These are phyloP conservation scores for Laguncularia racemosa DNA, from an alignment of 345 rosid species.

Conservation along the genomic window DNA sequence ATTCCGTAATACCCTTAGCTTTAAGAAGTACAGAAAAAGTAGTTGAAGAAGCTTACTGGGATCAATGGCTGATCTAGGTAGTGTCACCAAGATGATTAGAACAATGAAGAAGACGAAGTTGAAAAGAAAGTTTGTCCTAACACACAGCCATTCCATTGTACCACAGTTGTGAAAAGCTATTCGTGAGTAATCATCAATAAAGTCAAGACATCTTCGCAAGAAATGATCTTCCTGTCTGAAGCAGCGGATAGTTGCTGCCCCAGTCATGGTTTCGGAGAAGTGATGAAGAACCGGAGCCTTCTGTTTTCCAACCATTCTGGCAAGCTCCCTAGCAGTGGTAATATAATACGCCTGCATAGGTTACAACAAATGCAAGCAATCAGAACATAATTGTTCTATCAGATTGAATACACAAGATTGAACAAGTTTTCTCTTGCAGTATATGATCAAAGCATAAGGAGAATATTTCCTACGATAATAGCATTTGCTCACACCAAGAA, in stretches of 20 bases:
- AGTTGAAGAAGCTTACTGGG: constrained; percentile 46
- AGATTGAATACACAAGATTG: background rate
- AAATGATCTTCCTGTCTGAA: constrained; percentile 66
- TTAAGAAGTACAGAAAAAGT: background rate
- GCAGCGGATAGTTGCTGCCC: constrained; percentile 67
- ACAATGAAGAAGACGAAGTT: constrained; percentile 72
- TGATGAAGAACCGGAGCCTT: constrained; percentile 83
- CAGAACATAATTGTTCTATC: background rate
- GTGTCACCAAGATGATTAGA: constrained; percentile 57
- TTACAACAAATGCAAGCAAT: background rate
- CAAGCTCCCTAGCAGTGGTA: constrained; percentile 78
- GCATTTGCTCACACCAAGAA: no score
- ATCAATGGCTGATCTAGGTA: constrained; percentile 56
- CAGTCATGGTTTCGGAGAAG: constrained; percentile 73
- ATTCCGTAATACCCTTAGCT: background rate
- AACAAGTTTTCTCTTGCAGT: no score
- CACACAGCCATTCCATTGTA: constrained; percentile 83
- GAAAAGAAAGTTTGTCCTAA: constrained; percentile 78
- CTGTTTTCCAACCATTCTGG: constrained; percentile 70
- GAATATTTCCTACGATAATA: no score
- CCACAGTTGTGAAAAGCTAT: constrained; percentile 59
- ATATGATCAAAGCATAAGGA: no score
- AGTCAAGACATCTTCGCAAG: constrained; percentile 29
- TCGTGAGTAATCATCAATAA: constrained; percentile 56
- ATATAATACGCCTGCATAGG: constrained; percentile 67